These are phyloP conservation scores for Colletotrichum spaethianum DNA, from an alignment of 2,329 filamentous ascomycete genomes.

Conservation along the genomic window DNA sequence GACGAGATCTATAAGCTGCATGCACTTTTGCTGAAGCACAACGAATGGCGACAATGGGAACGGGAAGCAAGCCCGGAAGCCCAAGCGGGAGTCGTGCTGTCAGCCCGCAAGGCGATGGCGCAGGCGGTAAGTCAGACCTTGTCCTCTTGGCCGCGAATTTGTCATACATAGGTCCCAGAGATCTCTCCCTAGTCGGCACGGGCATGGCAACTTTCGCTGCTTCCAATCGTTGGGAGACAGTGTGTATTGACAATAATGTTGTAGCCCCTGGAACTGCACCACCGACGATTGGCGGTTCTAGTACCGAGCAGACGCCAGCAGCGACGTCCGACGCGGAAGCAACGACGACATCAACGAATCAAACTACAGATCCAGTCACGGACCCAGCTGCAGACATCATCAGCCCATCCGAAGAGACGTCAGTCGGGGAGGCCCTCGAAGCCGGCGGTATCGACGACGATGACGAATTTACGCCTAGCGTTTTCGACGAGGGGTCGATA, in stretches of 20 bases:
- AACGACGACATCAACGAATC: background rate
- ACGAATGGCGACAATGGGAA: background rate
- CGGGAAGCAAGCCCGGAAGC: conserved; percentile 1
- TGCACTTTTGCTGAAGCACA: background rate
- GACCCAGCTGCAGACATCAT: background rate
- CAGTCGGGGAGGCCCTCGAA: conserved; percentile 4
- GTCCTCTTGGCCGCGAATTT: background rate
- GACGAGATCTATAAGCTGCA: background rate
- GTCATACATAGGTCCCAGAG: background rate
- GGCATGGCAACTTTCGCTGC: background rate
- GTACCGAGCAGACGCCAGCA: background rate
- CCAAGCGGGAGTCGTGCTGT: background rate
- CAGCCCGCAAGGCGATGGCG: conserved; percentile 3
- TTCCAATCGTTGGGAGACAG: no score
- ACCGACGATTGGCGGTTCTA: background rate
- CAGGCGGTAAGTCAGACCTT: conserved; percentile 19
- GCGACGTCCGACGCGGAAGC: background rate
- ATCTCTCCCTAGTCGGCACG: no score
- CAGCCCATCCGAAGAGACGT: background rate
- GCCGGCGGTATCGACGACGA: conserved; percentile 37
- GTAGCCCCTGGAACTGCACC: background rate
- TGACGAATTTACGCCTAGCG: conserved; percentile 35
- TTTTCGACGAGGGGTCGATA: conserved; percentile 47
- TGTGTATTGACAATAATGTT: background rate
- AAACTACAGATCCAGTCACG: background rate